A percentile compares a stretch with the other conserved stretches of the same genome.
phyloP scores from a whole-genome alignment of 164 flowering plant genomes.

The Amborella trichopoda region DNA sequence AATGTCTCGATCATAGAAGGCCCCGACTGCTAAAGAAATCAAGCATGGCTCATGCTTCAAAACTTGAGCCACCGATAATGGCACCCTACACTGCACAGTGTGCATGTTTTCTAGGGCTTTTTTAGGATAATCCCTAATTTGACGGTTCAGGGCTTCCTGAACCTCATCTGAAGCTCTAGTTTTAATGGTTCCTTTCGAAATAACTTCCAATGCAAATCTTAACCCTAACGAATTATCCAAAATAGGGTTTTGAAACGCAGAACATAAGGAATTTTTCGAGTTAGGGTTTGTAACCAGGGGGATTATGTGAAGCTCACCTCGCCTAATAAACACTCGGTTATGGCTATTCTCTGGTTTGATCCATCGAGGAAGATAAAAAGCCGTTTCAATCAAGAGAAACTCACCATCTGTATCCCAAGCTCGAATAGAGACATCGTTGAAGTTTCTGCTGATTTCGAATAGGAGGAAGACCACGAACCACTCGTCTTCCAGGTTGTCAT shows the following conservation, averaged over 20 bases:
- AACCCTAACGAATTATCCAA: too few species aligned
- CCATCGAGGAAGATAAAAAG: constrained; percentile 80
- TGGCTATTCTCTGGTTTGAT: constrained; percentile 46
- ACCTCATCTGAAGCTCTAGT: constrained; percentile 41
- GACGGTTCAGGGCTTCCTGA: constrained; percentile 33
- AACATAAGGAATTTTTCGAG: constrained; percentile 32
- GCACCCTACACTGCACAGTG: constrained; percentile 66
- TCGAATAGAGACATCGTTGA: constrained; percentile 39
- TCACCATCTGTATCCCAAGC: constrained; percentile 88
- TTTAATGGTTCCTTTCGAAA: constrained; percentile 11
- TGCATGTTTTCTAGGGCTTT: constrained; percentile 50
- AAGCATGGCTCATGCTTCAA: constrained; percentile 67
- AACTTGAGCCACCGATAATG: constrained; percentile 71
- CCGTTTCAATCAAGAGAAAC: constrained; percentile 79
- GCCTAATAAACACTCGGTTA: constrained; percentile 65
- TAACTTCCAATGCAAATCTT: too few species aligned
- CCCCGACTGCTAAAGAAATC: constrained; percentile 81
- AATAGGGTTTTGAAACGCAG: too few species aligned
- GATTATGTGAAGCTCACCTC: constrained; percentile 47
- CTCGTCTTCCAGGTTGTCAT: constrained; percentile 88
- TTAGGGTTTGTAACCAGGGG: constrained; percentile 32
- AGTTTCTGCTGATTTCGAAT: constrained; percentile 29
- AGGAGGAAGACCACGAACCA: constrained; percentile 86
- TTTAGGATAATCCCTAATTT: constrained; percentile 51
- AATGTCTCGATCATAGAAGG: constrained; percentile 79